These are phyloP conservation scores for Hibiscus syriacus DNA, from an alignment of 345 rosid genomes.

Conservation along the genomic window DNA sequence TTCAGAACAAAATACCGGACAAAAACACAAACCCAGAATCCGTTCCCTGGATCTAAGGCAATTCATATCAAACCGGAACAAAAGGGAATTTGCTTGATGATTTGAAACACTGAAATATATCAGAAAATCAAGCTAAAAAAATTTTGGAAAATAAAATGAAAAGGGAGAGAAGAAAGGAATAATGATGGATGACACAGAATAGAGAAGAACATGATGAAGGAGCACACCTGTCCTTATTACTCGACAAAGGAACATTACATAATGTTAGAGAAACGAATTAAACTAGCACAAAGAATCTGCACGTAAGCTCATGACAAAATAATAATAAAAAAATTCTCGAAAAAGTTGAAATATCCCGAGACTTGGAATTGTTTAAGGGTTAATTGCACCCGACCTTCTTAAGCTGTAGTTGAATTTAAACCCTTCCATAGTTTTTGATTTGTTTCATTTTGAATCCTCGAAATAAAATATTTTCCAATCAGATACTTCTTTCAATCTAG, in stretches of 20 bases:
- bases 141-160: not conserved
- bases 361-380: too few species aligned
- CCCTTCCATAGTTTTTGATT: too few species aligned
- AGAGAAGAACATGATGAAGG: not conserved
- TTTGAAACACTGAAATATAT: slow-evolving; percentile 1
- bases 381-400: too few species aligned
- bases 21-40: slow-evolving; percentile 17
- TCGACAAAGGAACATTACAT: not conserved
- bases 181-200: not conserved
- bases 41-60: slow-evolving; percentile 41
- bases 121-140: not conserved
- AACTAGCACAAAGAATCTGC: not conserved
- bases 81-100: not conserved
- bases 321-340: too few species aligned
- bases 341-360: too few species aligned
- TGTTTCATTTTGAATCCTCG: too few species aligned
- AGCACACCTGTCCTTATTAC: slow-evolving; percentile 12
- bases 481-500: too few species aligned
- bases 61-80: slow-evolving; percentile 28
- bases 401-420: too few species aligned
- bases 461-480: too few species aligned
- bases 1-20: slow-evolving; percentile 16
- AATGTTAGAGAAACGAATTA: slow-evolving; percentile 2
- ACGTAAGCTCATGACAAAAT: too few species aligned
- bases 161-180: not conserved